Evolutionary conservation across 768 basidiomycete genomes (phyloP).

Genomic region (Lactarius sp.): DNA sequence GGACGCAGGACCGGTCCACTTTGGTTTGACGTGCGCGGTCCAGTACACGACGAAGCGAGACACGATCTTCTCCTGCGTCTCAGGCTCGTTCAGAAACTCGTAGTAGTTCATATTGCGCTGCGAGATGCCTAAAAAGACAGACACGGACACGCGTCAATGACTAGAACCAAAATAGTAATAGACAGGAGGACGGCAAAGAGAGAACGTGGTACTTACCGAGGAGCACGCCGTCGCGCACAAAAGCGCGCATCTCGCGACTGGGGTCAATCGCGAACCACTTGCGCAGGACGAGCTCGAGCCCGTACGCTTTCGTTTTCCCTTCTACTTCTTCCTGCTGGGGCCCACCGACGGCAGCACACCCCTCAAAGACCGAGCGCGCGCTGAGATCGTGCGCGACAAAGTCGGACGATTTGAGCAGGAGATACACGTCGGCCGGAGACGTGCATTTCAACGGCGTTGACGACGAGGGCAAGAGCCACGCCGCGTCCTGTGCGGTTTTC

Average conservation of each 20-base stretch:
- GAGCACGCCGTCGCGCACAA: constrained; percentile 67
- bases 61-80: constrained; percentile 49
- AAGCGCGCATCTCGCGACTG: constrained; percentile 85
- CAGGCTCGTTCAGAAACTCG: constrained; percentile 69
- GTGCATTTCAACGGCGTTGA: constrained; percentile 86
- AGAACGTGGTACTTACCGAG: constrained; percentile 51
- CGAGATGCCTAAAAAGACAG: constrained; percentile 53
- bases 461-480: constrained; percentile 83
- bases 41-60: constrained; percentile 57
- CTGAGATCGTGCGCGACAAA: constrained; percentile 79
- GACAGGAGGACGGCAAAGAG: not conserved
- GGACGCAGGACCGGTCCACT: constrained; percentile 53
- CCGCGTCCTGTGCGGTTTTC: constrained; percentile 73
- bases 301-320: no score
- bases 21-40: constrained; percentile 55
- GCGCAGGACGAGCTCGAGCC: constrained; percentile 79
- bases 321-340: no score
- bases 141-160: no score
- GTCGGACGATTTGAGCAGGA: constrained; percentile 89
- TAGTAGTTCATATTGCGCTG: constrained; percentile 90
- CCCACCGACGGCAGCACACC: constrained; percentile 39
- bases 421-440: constrained; percentile 84
- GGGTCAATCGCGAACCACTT: constrained; percentile 88
- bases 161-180: no score
- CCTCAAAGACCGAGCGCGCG: constrained; percentile 57